Evolutionary conservation across 1,284 basidiomycete genomes (phyloP).

Genomic region (Trichosporon coremiiforme): DNA sequence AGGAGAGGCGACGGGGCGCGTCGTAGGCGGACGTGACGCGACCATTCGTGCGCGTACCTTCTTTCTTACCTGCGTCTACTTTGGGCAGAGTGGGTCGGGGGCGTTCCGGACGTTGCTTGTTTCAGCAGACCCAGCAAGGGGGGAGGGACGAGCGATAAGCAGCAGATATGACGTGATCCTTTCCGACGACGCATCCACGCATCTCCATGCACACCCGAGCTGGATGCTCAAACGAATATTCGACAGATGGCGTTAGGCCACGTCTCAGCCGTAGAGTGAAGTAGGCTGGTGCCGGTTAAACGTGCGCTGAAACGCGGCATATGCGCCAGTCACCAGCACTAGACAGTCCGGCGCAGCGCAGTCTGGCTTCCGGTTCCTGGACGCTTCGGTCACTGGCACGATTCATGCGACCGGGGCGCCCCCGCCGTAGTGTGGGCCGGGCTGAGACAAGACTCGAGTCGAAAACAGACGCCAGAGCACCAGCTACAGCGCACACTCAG

Average conservation of each 20-base stretch:
- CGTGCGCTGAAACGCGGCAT: slow-evolving; percentile 8
- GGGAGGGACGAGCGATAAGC: neutral
- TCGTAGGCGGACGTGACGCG: neutral
- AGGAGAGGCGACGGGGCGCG: no score
- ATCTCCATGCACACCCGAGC: no score
- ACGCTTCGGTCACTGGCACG: neutral
- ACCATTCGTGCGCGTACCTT: neutral
- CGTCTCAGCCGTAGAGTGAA: no score
- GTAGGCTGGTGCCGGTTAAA: neutral
- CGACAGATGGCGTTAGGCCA: neutral
- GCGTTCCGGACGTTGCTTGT: no score
- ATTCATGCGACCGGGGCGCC: neutral
- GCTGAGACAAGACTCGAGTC: neutral
- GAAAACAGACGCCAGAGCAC: neutral
- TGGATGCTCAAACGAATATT: no score
- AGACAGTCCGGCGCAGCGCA: no score
- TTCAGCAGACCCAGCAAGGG: no score
- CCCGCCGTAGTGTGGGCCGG: neutral
- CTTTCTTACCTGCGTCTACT: no score
- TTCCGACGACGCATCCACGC: neutral
- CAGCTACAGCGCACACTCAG: neutral
- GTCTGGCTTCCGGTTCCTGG: no score
- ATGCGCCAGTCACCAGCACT: neutral
- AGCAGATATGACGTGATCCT: slow-evolving; percentile 6
- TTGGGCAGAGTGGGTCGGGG: neutral